Percentiles rank a stretch among this genome's conserved stretches.
phyloP scores from a whole-genome alignment of 177 flowering plant species.

The Vitis hybrid region DNA sequence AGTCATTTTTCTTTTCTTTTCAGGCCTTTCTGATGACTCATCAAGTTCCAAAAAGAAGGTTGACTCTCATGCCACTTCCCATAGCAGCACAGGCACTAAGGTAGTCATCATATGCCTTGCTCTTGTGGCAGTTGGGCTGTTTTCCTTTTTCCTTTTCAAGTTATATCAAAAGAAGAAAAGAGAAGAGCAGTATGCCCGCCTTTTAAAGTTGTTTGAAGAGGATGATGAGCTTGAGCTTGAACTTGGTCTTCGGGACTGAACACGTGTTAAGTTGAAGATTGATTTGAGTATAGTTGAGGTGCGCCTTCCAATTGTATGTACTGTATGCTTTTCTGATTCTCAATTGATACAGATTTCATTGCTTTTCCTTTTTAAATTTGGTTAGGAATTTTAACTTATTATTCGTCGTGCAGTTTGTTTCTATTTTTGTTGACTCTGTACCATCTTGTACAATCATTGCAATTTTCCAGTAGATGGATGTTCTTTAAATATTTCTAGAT shows the following conservation, averaged over 20 bases:
- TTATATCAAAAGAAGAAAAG: slow-evolving; percentile 82
- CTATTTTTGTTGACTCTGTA: too few relatives aligned
- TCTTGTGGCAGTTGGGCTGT: slow-evolving; percentile 34
- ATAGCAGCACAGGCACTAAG: slow-evolving; percentile 37
- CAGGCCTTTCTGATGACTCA: slow-evolving; percentile 57
- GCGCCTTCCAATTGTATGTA: not conserved
- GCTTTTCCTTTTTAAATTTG: not conserved
- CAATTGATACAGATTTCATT: not conserved
- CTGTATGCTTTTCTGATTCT: not conserved
- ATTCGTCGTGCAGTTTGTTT: too few relatives aligned
- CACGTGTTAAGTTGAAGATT: not conserved
- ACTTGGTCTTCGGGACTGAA: slow-evolving; percentile 80
- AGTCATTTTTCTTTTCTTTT: slow-evolving; percentile 7
- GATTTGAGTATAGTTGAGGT: slow-evolving; percentile 6
- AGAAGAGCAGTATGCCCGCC: slow-evolving; percentile 88
- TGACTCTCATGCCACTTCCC: slow-evolving; percentile 31
- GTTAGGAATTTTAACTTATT: too few relatives aligned
- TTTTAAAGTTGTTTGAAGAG: slow-evolving; percentile 83
- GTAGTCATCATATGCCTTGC: slow-evolving; percentile 43
- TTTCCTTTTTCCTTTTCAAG: slow-evolving; percentile 58
- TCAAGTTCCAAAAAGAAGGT: slow-evolving; percentile 38
- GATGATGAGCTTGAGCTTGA: slow-evolving; percentile 94
- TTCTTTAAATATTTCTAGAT: too few relatives aligned
- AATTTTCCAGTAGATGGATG: too few relatives aligned
- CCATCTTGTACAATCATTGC: too few relatives aligned